phyloP scores from a whole-genome alignment of 106 monocot species.

The Phalaenopsis equestris region DNA sequence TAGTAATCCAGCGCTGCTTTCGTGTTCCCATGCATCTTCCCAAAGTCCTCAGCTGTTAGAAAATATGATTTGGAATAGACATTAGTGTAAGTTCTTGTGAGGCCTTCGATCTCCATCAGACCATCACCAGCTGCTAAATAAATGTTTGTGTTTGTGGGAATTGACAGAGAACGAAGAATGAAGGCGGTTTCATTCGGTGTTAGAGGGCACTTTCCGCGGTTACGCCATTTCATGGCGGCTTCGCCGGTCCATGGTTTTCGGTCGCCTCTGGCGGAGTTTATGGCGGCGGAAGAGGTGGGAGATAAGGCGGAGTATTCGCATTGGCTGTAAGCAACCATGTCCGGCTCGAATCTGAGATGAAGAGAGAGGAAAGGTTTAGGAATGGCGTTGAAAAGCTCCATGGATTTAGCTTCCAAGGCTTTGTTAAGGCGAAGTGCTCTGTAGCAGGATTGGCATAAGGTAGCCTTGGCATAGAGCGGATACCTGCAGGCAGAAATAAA shows the following conservation, averaged over 20 bases:
- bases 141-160: slow-evolving; percentile 62
- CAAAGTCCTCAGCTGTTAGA: slow-evolving; percentile 42
- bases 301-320: slow-evolving; percentile 64
- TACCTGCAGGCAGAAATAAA: slow-evolving; percentile 33
- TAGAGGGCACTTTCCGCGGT: slow-evolving; percentile 88
- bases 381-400: slow-evolving; percentile 51
- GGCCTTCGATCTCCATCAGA: slow-evolving; percentile 71
- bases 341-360: slow-evolving; percentile 90
- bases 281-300: slow-evolving; percentile 31
- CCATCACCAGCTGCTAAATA: slow-evolving; percentile 94
- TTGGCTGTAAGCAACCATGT: slow-evolving; percentile 92
- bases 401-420: slow-evolving; percentile 50
- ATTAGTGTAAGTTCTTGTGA: slow-evolving; percentile 68
- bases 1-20: slow-evolving; percentile 92
- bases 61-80: slow-evolving; percentile 70
- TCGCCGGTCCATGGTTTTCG: slow-evolving; percentile 60
- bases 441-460: slow-evolving; percentile 85
- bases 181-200: slow-evolving; percentile 82
- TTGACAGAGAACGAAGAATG: slow-evolving; percentile 61
- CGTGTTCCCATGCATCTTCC: slow-evolving; percentile 70
- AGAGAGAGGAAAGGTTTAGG: slow-evolving; percentile 89
- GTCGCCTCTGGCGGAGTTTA: slow-evolving; percentile 52
- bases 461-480: slow-evolving; percentile 58
- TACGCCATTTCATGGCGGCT: slow-evolving; percentile 56
- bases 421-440: slow-evolving; percentile 62